Percentiles rank a stretch among this genome's conserved stretches.
Evolutionary conservation across 257 asterid species (phyloP).

Genomic region (Solanum dulcamara): DNA sequence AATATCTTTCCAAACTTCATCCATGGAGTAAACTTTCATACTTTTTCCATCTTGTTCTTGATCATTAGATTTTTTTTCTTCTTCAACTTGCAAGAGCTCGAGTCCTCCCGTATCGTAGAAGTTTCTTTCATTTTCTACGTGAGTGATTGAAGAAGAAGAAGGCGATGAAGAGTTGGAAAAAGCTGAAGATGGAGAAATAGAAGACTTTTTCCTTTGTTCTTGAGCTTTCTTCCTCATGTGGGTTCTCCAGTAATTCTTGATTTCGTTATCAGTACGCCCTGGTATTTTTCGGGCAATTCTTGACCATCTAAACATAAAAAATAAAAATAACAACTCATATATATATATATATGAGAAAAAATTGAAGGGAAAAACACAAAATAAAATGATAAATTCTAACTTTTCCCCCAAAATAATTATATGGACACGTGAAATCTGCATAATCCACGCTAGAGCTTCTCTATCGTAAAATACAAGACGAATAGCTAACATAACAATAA

Average conservation of each 20-base stretch:
- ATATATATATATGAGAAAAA: neutral
- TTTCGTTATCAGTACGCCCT: constrained; percentile 92
- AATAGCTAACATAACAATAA: neutral
- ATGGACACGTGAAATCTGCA: neutral
- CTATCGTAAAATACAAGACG: neutral
- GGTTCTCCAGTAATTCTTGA: constrained; percentile 91
- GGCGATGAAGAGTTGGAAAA: constrained; percentile 36
- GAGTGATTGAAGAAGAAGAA: constrained; percentile 13
- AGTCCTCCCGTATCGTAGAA: constrained; percentile 62
- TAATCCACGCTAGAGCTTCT: neutral
- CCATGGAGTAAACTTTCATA: constrained; percentile 44
- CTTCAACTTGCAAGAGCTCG: neutral
- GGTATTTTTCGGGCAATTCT: constrained; percentile 81
- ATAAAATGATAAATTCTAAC: neutral
- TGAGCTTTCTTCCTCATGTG: constrained; percentile 84
- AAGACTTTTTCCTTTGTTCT: constrained; percentile 46
- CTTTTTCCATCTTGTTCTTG: constrained; percentile 16
- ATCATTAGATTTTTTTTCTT: constrained; percentile 6
- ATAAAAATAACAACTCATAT: neutral
- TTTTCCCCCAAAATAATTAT: neutral
- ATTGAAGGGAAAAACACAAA: neutral
- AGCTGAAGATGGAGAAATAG: constrained; percentile 19
- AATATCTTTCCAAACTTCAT: constrained; percentile 83
- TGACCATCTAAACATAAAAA: constrained; percentile 56
- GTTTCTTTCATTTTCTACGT: constrained; percentile 24